Evolutionary conservation across 768 basidiomycete species (phyloP), one percentile per base, ranked within the genome.

Genomic region (Termitomyces sp.): DNA sequence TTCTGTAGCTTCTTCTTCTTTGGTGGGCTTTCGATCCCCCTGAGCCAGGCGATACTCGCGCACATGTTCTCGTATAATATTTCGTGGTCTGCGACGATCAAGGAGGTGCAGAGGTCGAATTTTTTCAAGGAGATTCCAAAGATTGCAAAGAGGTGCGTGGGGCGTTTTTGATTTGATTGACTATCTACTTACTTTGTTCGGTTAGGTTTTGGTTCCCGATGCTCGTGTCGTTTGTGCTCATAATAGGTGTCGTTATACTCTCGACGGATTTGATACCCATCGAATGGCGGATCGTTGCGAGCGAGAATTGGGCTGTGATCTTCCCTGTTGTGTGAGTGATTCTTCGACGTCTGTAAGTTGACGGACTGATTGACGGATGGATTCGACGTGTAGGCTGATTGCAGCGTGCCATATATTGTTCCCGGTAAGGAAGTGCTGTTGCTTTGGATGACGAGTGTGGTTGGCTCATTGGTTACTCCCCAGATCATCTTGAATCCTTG

Each of bases 121-220:
- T 94, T 95, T 74, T 93, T 92, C 78, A 86, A 88, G 65, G 93
- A 95, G 70, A 86, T 94, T 27, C 93, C 93, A 0, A 86, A 87
- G 63, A 92, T 95, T 66, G 73, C 83, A 24, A 84, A 81, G 65
- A 79, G 91, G 67, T 90, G 79, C 69, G 83, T 77, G 4, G 2
- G 5, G 16, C 27, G 9, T 27, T 5, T 20, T 43, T n/a, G 5
- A 0, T 31, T 32, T 34, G 31, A 7, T n/a, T 32, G 8, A 29
- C 14, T 26, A 12, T 43, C 0, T 13, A 2, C 9, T 32, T 6
- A 32, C 9, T 10, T 32, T 32, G 5, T 32, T 32, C 2, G 32
- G 32, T 10, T 32, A 73, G 83, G 29, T 74, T 90, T 61, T 87
- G 86, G 73, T 80, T 88, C 69, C 72, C 80, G 8, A 67, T 82